A percentile compares a stretch with the other conserved stretches of the same genome.
Evolutionary conservation across 2,329 filamentous ascomycete genomes (phyloP).

Genomic region (Bipolaris sorokiniana): DNA sequence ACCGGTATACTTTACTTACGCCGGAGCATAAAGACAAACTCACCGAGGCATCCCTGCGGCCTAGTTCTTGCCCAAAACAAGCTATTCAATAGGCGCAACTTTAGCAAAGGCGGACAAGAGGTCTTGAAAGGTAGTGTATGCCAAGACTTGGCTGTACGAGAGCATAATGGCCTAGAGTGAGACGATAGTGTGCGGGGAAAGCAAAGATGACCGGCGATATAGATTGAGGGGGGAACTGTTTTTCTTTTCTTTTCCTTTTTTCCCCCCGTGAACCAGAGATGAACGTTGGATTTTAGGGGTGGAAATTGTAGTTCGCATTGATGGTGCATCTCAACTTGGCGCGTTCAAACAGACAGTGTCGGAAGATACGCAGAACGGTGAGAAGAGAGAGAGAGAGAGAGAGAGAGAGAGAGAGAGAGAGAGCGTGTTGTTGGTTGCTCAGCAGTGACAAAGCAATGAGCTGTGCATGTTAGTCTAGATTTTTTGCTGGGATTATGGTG

Average conservation of each 20-base stretch:
- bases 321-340: background rate
- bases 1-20: background rate
- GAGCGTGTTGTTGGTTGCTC: background rate
- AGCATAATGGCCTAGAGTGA: too few relatives aligned
- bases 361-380: constrained; percentile 5
- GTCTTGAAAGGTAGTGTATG: too few relatives aligned
- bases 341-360: constrained; percentile 17
- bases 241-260: background rate
- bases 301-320: constrained; percentile 7
- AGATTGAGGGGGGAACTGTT: background rate
- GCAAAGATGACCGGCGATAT: too few relatives aligned
- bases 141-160: too few relatives aligned
- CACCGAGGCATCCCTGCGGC: too few relatives aligned
- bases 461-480: background rate
- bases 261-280: background rate
- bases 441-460: constrained; percentile 4
- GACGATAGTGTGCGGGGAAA: too few relatives aligned
- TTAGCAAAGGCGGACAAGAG: too few relatives aligned
- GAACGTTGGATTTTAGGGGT: background rate
- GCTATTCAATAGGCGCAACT: too few relatives aligned
- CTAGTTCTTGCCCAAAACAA: too few relatives aligned
- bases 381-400: too few relatives aligned
- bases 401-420: background rate
- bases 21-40: background rate
- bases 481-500: too few relatives aligned